Conservation (phyloP, 768 basidiomycete species). For the Hygrocybe punicea region DNA sequence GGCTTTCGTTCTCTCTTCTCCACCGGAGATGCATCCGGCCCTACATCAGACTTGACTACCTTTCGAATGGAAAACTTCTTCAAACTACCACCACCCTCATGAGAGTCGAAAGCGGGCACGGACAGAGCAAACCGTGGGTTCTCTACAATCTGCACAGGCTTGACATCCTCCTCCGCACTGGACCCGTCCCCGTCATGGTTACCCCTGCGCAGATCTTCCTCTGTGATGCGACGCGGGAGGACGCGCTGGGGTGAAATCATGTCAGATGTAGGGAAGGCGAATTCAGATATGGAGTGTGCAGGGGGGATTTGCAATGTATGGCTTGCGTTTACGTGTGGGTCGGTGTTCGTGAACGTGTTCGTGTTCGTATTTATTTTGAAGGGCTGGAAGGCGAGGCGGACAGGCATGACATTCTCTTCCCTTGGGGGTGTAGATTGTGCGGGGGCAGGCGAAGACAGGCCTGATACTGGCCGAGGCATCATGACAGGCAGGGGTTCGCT, state of each 20-base stretch:
- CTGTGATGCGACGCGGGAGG: slow-evolving; percentile 33
- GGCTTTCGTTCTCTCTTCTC: slow-evolving; percentile 20
- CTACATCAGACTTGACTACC: not conserved
- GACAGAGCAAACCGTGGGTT: slow-evolving; percentile 47
- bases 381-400: slow-evolving; percentile 6
- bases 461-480: slow-evolving; percentile 38
- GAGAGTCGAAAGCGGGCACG: not conserved
- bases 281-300: slow-evolving; percentile 49
- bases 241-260: slow-evolving; percentile 16
- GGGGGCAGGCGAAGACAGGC: slow-evolving; percentile 66
- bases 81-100: not conserved
- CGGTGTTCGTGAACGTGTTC: slow-evolving; percentile 1
- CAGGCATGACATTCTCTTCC: slow-evolving; percentile 15
- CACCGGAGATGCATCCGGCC: not conserved
- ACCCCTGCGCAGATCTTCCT: slow-evolving; percentile 24
- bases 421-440: slow-evolving; percentile 75
- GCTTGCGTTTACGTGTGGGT: not conserved
- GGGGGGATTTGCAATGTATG: slow-evolving; percentile 42
- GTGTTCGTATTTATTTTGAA: slow-evolving; percentile 8
- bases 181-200: slow-evolving; percentile 25
- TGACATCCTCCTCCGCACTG: slow-evolving; percentile 34
- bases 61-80: slow-evolving; percentile 4
- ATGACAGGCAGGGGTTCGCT: slow-evolving; percentile 25
- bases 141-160: slow-evolving; percentile 47
- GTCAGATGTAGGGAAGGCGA: slow-evolving; percentile 23